Evolutionary conservation across 2,329 filamentous ascomycete genomes (phyloP).

Genomic region (Ophidiomyces ophidiicola): DNA sequence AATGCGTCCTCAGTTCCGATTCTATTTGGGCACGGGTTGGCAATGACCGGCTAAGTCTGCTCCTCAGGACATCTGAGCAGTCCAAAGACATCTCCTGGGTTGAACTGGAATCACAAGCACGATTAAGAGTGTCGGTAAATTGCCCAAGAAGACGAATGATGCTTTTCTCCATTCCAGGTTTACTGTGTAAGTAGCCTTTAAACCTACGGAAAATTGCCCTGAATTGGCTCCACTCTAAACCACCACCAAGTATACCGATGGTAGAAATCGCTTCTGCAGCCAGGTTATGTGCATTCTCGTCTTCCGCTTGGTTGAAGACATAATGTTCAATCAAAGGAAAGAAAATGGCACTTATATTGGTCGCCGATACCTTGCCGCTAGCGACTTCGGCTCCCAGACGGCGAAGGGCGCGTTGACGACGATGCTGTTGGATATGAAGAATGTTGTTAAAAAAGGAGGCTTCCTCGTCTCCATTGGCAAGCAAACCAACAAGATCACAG

Average conservation of each 20-base stretch:
- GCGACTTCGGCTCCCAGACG: constrained; percentile 58
- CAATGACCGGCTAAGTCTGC: constrained; percentile 49
- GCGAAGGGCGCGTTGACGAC: constrained; percentile 71
- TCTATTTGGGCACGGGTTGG: constrained; percentile 56
- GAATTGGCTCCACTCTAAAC: constrained; percentile 83
- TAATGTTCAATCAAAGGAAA: constrained; percentile 90
- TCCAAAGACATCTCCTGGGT: constrained; percentile 16
- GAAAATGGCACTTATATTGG: constrained; percentile 74
- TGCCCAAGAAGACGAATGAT: constrained; percentile 70
- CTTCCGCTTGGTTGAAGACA: constrained; percentile 69
- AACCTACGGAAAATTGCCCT: constrained; percentile 73
- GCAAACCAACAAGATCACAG: constrained; percentile 59
- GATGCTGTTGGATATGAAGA: constrained; percentile 75
- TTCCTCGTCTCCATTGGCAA: constrained; percentile 61
- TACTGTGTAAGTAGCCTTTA: constrained; percentile 65
- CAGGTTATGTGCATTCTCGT: constrained; percentile 66
- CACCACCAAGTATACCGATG: constrained; percentile 60
- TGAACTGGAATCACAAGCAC: constrained; percentile 26
- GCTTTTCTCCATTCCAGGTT: constrained; percentile 73
- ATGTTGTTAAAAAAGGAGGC: constrained; percentile 87
- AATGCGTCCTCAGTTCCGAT: constrained; percentile 58
- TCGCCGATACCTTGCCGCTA: constrained; percentile 54
- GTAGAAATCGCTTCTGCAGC: constrained; percentile 75
- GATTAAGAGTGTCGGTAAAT: constrained; percentile 62
- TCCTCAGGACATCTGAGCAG: constrained; percentile 22